Percentiles rank a stretch among this genome's conserved stretches.
These are phyloP conservation scores for Metarhizium brunneum DNA, from an alignment of 2,329 filamentous ascomycete species.

Conservation along the genomic window DNA sequence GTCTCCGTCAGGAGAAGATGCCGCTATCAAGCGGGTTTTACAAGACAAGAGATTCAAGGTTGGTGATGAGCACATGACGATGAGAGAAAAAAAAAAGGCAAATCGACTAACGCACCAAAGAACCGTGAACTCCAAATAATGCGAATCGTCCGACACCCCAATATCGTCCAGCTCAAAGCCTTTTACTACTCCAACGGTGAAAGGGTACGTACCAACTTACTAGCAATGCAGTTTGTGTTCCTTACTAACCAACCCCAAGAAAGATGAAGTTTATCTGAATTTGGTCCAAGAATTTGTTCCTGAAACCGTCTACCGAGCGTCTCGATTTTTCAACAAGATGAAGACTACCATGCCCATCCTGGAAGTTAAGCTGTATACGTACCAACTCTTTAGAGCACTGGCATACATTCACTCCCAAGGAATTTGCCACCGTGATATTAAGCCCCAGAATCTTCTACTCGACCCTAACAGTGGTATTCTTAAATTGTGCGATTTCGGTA, in stretches of 20 bases:
- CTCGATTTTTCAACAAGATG: conserved; percentile 99
- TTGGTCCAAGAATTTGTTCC: conserved; percentile 96
- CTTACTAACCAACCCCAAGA: conserved; percentile 36
- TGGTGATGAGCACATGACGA: conserved; percentile 8
- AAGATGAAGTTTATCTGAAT: conserved; percentile 98
- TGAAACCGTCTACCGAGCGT: conserved; percentile 96
- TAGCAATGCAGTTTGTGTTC: not conserved
- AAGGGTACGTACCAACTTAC: conserved; percentile 52
- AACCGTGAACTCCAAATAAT: conserved; percentile 99
- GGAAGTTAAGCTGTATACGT: conserved; percentile 98
- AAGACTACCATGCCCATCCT: conserved; percentile 99
- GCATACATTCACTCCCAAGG: conserved; percentile 99
- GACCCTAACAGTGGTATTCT: conserved; percentile 86
- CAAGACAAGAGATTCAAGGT: conserved; percentile 99
- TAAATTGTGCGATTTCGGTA: conserved; percentile 98
- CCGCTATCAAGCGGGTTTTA: conserved; percentile 95
- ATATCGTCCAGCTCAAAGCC: conserved; percentile 97
- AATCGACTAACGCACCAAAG: conserved; percentile 37
- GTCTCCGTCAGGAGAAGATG: conserved; percentile 94
- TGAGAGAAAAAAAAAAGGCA: conserved; percentile 1
- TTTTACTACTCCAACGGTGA: conserved; percentile 99
- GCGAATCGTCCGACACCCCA: conserved; percentile 97
- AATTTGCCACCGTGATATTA: conserved; percentile 98
- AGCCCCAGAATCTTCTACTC: conserved; percentile 92
- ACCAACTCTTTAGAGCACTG: conserved; percentile 95